Base-by-base conservation (phyloP, 192 early-diverging fungal genomes). In the Coemansia sp. region DNA sequence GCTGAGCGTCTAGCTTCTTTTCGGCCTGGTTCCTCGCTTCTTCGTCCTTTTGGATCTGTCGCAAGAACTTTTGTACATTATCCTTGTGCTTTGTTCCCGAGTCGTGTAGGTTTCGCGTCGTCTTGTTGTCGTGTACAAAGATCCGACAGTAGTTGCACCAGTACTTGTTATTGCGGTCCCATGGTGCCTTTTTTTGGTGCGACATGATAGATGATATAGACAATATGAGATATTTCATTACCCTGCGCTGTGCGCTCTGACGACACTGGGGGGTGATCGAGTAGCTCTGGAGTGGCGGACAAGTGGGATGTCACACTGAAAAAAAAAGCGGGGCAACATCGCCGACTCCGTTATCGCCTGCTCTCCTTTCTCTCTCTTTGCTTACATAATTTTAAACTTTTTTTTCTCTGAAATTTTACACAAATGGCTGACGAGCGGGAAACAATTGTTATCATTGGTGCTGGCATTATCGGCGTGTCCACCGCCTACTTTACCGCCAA, bases 91-190 rank as follows among this genome's bases (percentile, higher is more conserved):
- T 91, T 43, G 80, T 83, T 15, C 93, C 94, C 20, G 67, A 83
- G 61, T 96, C 94, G 68, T 96, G 94, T 50, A 89, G 87, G 41
- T 66, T 64, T 13, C 89, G 87, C 36, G 87, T 88, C 89, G 89
- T 80, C n/a, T 71, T 92, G 85, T 95, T 95, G 76, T 95, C 92
- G 16, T 87, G 85, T 53, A 95, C 87, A 73, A 87, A 94, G 41
- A 92, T 91, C 75, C 88, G 83, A 82, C 94, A 95, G 83, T 92
- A 95, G 46, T 88, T 86, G 78, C 94, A 95, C 87, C 87, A 95
- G 83, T 90, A 90, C 74, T 92, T 93, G 78, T 88, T 88, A 74
- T 91, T 80, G 73, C 72, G 75, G 55, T 78, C 80, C 80, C 80
- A 83, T 27, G 80, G 80, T 12, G 80, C 68, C 57, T 82, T 82